A percentile compares a stretch with the other conserved stretches of the same genome.
These are phyloP conservation scores for Hypoxylon sp. DNA, from an alignment of 2,329 filamentous ascomycete species.

Conservation along the genomic window DNA sequence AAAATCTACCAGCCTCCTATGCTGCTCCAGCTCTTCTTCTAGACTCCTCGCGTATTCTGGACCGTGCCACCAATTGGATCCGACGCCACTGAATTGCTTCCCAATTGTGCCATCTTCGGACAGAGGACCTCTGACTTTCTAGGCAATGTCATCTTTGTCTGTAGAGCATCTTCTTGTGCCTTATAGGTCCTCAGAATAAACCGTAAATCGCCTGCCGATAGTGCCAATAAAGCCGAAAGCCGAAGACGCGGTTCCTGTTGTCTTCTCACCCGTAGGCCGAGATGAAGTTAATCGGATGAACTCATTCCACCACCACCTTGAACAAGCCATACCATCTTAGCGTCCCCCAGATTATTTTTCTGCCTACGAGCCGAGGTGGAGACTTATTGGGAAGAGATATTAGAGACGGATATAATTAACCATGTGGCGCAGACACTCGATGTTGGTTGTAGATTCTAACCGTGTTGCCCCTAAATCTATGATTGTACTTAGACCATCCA, in stretches of 20 bases:
- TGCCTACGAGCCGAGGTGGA: too few species aligned
- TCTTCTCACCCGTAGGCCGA: neutral
- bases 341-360: too few species aligned
- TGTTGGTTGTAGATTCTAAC: too few species aligned
- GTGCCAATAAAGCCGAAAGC: neutral
- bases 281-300: too few species aligned
- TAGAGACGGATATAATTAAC: too few species aligned
- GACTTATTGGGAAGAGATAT: too few species aligned
- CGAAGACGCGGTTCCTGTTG: neutral
- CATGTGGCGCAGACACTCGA: too few species aligned
- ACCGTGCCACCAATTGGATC: neutral
- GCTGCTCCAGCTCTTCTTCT: slow-evolving; percentile 4
- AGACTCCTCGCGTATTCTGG: neutral
- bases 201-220: slow-evolving; percentile 1
- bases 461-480: too few species aligned
- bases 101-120: slow-evolving; percentile 1
- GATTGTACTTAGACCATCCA: neutral
- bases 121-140: neutral
- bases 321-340: too few species aligned
- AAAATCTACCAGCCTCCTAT: neutral
- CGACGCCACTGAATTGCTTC: slow-evolving; percentile 4
- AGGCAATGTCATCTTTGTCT: neutral
- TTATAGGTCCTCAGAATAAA: neutral
- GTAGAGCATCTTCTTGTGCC: neutral
- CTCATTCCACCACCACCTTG: too few species aligned